Conservation (phyloP, 441 rosid species). For the Mallotus repandus region DNA sequence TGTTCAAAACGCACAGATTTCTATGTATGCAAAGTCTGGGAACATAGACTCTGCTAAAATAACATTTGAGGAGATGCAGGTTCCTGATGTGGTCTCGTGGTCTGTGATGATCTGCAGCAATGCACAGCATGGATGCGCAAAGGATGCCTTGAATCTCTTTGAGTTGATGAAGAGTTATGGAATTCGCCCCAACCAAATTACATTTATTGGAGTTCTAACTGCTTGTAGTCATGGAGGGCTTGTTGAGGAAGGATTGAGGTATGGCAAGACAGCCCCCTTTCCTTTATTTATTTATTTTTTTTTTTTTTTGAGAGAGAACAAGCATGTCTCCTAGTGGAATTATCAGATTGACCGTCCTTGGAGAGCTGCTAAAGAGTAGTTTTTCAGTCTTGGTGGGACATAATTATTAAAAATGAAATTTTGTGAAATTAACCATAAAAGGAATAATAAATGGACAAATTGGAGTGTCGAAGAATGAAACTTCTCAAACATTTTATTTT, state of each 20-base stretch:
- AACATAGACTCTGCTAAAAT: constrained; percentile 34
- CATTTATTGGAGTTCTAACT: constrained; percentile 41
- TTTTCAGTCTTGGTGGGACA: constrained; percentile 29
- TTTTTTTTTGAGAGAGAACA: not conserved
- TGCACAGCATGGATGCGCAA: constrained; percentile 50
- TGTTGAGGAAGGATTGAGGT: constrained; percentile 35
- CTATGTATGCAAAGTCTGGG: constrained; percentile 58
- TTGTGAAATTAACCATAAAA: not conserved
- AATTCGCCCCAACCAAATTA: constrained; percentile 36
- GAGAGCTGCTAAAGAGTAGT: not conserved
- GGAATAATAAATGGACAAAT: not conserved
- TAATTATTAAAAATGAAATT: constrained; percentile 14
- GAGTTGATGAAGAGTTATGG: constrained; percentile 33
- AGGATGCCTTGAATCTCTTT: constrained; percentile 41
- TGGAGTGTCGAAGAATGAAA: not conserved
- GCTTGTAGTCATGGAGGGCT: constrained; percentile 50
- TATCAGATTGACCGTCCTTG: not conserved
- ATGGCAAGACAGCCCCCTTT: constrained; percentile 20
- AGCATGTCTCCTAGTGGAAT: not conserved
- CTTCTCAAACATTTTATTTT: not conserved
- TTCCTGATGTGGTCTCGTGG: constrained; percentile 44
- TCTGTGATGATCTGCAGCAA: constrained; percentile 49
- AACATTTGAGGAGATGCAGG: constrained; percentile 34
- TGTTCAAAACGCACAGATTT: constrained; percentile 48
- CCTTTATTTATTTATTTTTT: not conserved